These are phyloP conservation scores for Sphaerostilbella broomeana DNA, from an alignment of 2,329 filamentous ascomycete genomes.

Conservation along the genomic window DNA sequence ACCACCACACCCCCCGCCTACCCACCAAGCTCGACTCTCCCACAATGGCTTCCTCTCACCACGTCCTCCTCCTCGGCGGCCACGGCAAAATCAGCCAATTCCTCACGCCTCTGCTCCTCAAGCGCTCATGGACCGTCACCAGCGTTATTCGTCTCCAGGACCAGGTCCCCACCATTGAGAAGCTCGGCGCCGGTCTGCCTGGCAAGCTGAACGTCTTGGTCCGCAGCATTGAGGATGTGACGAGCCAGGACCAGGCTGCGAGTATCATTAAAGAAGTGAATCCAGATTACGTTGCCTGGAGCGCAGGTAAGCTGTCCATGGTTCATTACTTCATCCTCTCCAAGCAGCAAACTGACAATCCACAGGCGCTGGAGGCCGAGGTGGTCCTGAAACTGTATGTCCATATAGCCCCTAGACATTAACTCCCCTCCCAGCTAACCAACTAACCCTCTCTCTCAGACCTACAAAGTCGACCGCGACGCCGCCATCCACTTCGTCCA, in stretches of 20 bases:
- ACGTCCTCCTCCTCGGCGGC: conserved; percentile 70
- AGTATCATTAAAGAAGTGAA: conserved; percentile 54
- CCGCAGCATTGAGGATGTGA: conserved; percentile 64
- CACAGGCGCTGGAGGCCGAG: conserved; percentile 54
- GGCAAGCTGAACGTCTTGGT: conserved; percentile 65
- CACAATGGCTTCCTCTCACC: conserved; percentile 22
- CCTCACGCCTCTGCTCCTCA: conserved; percentile 69
- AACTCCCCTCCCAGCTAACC: neutral
- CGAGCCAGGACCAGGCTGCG: conserved; percentile 54
- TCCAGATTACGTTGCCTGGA: conserved; percentile 63
- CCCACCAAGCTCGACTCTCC: too few species aligned
- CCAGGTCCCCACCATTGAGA: conserved; percentile 58
- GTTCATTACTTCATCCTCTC: too few species aligned
- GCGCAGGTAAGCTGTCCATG: conserved; percentile 49
- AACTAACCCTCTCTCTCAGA: conserved; percentile 31
- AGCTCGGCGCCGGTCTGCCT: conserved; percentile 49
- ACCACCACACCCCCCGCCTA: too few species aligned
- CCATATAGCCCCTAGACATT: neutral
- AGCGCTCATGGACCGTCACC: conserved; percentile 69
- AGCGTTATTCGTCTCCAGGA: conserved; percentile 69
- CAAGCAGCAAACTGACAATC: too few species aligned
- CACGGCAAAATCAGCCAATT: conserved; percentile 73
- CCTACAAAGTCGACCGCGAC: conserved; percentile 54
- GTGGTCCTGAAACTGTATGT: conserved; percentile 43
- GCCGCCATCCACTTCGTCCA: conserved; percentile 57